Evolutionary conservation across 352 stramenopile species (phyloP).

Genomic region (Pythium phragmitis): DNA sequence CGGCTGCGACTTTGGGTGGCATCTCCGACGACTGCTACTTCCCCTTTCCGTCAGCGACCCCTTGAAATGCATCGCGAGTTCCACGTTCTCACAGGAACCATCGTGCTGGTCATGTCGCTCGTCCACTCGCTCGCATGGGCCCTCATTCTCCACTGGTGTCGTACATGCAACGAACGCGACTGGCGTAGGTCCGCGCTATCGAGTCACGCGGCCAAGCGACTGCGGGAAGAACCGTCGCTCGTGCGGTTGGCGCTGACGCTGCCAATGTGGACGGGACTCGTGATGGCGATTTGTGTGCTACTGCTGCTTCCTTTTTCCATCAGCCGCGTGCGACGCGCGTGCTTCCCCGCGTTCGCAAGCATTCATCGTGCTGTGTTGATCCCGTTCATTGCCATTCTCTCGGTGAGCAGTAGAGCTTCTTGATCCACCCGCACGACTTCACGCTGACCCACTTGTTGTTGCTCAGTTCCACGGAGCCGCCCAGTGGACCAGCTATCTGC

Average conservation of each 20-base stretch:
- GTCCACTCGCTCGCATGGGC: conserved; percentile 41
- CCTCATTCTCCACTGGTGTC: conserved; percentile 26
- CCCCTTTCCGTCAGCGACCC: conserved; percentile 7
- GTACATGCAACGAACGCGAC: conserved; percentile 10
- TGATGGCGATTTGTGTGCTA: conserved; percentile 32
- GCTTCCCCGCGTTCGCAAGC: conserved; percentile 32
- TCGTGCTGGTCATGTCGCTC: conserved; percentile 29
- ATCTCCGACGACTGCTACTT: neutral
- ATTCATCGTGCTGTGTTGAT: conserved; percentile 34
- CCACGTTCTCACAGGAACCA: conserved; percentile 35
- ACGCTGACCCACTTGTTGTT: neutral
- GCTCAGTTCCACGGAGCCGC: conserved; percentile 39
- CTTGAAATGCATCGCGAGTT: conserved; percentile 39
- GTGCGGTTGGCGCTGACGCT: conserved; percentile 17
- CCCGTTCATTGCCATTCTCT: conserved; percentile 32
- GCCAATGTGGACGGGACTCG: conserved; percentile 45
- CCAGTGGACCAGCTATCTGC: conserved; percentile 33
- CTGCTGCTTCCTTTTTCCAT: conserved; percentile 32
- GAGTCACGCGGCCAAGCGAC: conserved; percentile 4
- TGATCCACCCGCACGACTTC: neutral
- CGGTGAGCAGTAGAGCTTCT: conserved; percentile 19
- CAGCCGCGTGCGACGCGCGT: conserved; percentile 18
- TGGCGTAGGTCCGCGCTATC: conserved; percentile 32
- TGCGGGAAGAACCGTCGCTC: conserved; percentile 23
- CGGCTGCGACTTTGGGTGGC: conserved; percentile 18